Percentiles rank a stretch among this genome's conserved stretches.
These are phyloP conservation scores for Hypomontagnella monticulosa DNA, from an alignment of 495 filamentous ascomycete genomes.

Conservation along the genomic window DNA sequence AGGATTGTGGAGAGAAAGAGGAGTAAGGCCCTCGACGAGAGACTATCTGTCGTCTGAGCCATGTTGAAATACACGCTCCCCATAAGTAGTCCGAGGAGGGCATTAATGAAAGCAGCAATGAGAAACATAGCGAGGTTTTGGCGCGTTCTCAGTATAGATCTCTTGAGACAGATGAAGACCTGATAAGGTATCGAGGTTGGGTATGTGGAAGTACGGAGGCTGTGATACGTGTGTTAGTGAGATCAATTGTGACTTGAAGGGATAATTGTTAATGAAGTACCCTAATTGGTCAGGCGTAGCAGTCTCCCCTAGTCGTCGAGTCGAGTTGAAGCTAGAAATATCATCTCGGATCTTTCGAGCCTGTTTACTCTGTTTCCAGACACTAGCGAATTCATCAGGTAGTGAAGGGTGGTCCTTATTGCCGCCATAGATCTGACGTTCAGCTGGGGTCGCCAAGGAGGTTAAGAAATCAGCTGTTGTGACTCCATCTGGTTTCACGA, in stretches of 20 bases:
- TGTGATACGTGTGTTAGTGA: not conserved
- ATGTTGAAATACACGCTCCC: constrained; percentile 75
- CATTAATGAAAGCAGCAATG: constrained; percentile 67
- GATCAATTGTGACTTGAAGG: not conserved
- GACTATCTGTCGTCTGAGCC: constrained; percentile 59
- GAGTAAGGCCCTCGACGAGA: constrained; percentile 68
- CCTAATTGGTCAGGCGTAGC: not conserved
- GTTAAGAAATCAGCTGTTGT: constrained; percentile 82
- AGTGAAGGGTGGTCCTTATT: constrained; percentile 66
- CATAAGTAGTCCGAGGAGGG: constrained; percentile 69
- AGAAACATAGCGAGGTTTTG: constrained; percentile 67
- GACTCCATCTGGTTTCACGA: constrained; percentile 41
- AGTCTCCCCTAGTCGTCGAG: too few relatives aligned
- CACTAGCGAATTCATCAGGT: constrained; percentile 67
- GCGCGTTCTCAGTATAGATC: constrained; percentile 65
- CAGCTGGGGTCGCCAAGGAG: constrained; percentile 66
- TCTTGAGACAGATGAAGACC: constrained; percentile 64
- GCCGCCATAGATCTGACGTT: constrained; percentile 42
- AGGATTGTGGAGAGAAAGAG: constrained; percentile 76
- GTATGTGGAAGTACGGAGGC: constrained; percentile 60
- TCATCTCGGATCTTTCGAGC: constrained; percentile 48
- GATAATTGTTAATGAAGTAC: not conserved
- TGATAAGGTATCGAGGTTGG: constrained; percentile 66
- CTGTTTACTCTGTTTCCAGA: constrained; percentile 60
- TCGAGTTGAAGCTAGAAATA: constrained; percentile 2